Evolutionary conservation across 192 early-diverging fungal species (phyloP).

Genomic region (Polychytrium aggregatum): DNA sequence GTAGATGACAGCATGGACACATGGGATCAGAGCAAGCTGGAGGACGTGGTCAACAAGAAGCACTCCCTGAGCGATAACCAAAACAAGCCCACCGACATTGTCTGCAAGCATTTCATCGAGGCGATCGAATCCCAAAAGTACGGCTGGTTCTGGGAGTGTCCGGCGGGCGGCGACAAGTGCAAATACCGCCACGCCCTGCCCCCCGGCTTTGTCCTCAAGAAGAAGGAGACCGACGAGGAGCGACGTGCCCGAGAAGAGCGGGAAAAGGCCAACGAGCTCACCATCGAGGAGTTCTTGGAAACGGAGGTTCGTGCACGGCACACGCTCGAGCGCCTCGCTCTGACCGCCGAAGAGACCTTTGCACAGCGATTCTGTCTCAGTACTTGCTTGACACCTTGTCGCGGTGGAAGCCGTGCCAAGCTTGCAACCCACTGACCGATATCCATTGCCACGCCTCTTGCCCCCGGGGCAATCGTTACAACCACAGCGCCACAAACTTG

Average conservation of each 20-base stretch:
- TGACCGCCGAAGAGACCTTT: too few species aligned
- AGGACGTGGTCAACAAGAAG: constrained; percentile 76
- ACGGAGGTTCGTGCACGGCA: too few species aligned
- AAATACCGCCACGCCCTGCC: constrained; percentile 96
- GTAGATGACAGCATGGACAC: constrained; percentile 85
- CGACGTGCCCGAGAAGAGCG: constrained; percentile 52
- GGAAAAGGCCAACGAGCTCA: constrained; percentile 73
- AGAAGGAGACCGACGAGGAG: constrained; percentile 68
- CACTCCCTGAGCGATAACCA: constrained; percentile 58
- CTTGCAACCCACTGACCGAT: too few species aligned
- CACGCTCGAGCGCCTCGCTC: too few species aligned
- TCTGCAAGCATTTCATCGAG: constrained; percentile 96
- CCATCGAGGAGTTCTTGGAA: constrained; percentile 95
- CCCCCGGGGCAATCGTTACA: too few species aligned
- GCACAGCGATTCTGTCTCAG: too few species aligned
- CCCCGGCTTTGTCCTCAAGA: constrained; percentile 89
- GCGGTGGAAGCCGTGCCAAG: too few species aligned
- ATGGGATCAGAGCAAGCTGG: constrained; percentile 90
- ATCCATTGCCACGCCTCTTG: too few species aligned
- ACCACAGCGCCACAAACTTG: constrained; percentile 92
- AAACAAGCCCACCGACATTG: constrained; percentile 88
- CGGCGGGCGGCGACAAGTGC: constrained; percentile 83
- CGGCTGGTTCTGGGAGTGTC: constrained; percentile 99
- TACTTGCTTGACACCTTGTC: too few species aligned
- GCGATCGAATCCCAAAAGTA: constrained; percentile 92